A percentile compares a stretch with the other conserved stretches of the same genome.
Evolutionary conservation across 306 rosid species (phyloP).

Genomic region (Dalbergia cochinchinensis): DNA sequence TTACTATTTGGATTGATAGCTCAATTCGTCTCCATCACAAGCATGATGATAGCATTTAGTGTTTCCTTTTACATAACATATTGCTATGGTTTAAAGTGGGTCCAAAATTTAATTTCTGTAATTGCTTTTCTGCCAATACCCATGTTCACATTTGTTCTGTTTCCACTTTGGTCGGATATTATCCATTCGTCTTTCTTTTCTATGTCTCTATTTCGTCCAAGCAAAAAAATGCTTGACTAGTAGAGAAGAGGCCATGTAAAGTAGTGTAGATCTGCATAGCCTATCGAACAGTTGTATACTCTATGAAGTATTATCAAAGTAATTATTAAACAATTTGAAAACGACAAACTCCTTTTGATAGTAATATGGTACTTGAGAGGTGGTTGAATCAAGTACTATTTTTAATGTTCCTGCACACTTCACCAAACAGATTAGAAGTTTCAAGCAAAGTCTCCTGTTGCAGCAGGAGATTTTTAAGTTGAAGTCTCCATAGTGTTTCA

Average conservation of each 20-base stretch:
- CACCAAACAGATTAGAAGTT: too few species aligned
- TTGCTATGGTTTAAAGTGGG: conserved; percentile 34
- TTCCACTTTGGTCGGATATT: conserved; percentile 54
- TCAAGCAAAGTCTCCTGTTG: too few species aligned
- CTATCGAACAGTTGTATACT: not conserved
- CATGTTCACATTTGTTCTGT: conserved; percentile 38
- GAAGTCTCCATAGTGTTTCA: too few species aligned
- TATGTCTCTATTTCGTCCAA: conserved; percentile 43
- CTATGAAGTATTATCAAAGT: not conserved
- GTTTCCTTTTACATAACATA: conserved; percentile 49
- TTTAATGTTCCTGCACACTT: too few species aligned
- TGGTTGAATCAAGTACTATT: too few species aligned
- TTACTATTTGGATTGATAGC: conserved; percentile 51
- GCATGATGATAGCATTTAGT: conserved; percentile 59
- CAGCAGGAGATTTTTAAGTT: too few species aligned
- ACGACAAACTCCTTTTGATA: not conserved
- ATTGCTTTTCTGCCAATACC: conserved; percentile 44
- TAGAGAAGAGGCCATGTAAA: conserved; percentile 6
- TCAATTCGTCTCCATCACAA: conserved; percentile 55
- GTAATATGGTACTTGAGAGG: too few species aligned
- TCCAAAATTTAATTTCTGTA: conserved; percentile 34
- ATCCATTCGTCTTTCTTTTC: conserved; percentile 50
- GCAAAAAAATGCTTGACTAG: conserved; percentile 25
- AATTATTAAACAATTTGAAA: not conserved
- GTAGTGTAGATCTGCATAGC: not conserved